These are phyloP conservation scores for Claviceps spartinae DNA, from an alignment of 2,329 filamentous ascomycete species.

Conservation along the genomic window DNA sequence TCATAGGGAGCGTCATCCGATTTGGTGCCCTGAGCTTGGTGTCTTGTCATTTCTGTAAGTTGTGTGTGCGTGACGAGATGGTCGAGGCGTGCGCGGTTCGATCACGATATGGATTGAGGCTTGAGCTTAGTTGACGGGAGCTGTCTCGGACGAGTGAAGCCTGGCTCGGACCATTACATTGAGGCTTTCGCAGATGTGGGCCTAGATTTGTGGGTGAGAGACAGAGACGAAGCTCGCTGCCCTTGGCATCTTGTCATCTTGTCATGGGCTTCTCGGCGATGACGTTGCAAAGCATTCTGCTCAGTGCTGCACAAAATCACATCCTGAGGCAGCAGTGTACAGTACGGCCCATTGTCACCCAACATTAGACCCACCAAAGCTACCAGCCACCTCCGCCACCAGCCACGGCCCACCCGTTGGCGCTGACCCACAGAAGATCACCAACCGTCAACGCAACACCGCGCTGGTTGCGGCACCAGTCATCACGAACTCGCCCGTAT, in stretches of 20 bases:
- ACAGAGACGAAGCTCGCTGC: background rate
- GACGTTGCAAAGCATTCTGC: background rate
- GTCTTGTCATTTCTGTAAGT: constrained; percentile 10
- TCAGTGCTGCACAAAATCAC: background rate
- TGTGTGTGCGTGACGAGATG: no score
- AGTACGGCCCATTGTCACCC: no score
- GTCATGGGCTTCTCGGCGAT: no score
- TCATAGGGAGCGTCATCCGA: constrained; percentile 40
- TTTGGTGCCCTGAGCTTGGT: constrained; percentile 16
- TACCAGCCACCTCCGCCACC: background rate
- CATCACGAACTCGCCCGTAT: background rate
- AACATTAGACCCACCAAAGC: no score
- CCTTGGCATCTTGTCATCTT: background rate
- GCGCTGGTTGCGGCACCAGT: background rate
- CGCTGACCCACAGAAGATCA: background rate
- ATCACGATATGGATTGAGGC: no score
- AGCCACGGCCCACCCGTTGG: background rate
- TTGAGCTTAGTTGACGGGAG: no score
- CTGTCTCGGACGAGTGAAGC: no score
- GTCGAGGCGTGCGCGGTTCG: no score
- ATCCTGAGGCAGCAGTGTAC: background rate
- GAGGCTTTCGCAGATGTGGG: no score
- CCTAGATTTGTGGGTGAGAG: no score
- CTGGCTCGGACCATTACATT: no score
- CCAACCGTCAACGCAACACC: background rate